Conservation (phyloP, 345 rosid species). For the Kandelia obovata region DNA sequence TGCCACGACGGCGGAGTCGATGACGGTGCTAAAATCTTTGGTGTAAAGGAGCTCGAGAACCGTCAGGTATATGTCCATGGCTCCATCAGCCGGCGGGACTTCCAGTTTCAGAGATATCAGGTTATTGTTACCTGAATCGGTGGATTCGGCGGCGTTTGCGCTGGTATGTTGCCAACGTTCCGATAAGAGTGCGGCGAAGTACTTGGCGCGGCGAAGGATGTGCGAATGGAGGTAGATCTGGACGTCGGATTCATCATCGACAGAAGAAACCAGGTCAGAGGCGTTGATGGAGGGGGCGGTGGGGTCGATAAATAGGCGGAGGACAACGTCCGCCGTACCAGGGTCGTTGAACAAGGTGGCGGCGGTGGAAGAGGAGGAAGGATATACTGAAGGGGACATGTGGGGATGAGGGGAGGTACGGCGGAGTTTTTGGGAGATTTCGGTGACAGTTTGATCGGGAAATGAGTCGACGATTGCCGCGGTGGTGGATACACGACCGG, state of each 20-base stretch:
- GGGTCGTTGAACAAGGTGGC: constrained; percentile 37
- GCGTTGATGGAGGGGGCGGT: constrained; percentile 14
- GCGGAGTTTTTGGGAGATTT: constrained; percentile 32
- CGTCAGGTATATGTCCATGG: constrained; percentile 35
- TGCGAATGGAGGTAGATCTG: constrained; percentile 60
- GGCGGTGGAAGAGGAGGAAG: constrained; percentile 5
- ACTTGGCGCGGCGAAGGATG: constrained; percentile 52
- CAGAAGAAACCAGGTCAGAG: constrained; percentile 7
- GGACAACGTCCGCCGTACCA: constrained; percentile 48
- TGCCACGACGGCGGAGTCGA: constrained; percentile 41
- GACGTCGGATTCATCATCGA: constrained; percentile 22
- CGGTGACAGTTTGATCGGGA: constrained; percentile 22
- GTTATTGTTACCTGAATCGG: background rate
- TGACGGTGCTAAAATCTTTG: constrained; percentile 32
- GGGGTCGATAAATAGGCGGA: constrained; percentile 34
- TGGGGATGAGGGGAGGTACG: constrained; percentile 31
- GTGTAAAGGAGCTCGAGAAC: constrained; percentile 57
- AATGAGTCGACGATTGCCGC: constrained; percentile 14
- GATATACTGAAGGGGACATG: background rate
- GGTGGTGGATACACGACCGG: constrained; percentile 33
- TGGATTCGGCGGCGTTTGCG: background rate
- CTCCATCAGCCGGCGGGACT: constrained; percentile 25
- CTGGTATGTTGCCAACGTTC: constrained; percentile 45
- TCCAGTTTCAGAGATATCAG: constrained; percentile 24
- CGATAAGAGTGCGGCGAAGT: constrained; percentile 58